These are phyloP conservation scores for Xylariaceae sp. DNA, from an alignment of 2,329 filamentous ascomycete species.

Conservation along the genomic window DNA sequence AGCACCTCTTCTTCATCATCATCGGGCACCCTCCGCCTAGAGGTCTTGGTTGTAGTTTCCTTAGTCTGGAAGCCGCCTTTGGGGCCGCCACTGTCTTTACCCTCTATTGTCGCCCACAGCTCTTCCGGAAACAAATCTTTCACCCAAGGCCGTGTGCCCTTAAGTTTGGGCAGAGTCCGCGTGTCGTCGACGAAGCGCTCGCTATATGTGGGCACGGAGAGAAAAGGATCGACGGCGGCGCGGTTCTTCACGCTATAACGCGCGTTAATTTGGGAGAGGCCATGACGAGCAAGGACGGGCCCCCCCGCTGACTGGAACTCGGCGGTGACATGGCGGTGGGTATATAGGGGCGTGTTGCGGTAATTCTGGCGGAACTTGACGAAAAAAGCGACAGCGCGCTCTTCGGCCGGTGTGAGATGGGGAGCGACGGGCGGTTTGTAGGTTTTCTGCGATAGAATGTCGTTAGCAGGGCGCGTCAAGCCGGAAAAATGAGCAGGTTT, in stretches of 20 bases:
- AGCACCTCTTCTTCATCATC: conserved; percentile 37
- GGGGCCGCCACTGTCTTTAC: conserved; percentile 34
- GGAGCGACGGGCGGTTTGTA: conserved; percentile 45
- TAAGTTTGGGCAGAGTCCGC: conserved; percentile 50
- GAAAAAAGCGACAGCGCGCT: conserved; percentile 44
- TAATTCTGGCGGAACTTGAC: conserved; percentile 53
- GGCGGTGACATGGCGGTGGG: conserved; percentile 41
- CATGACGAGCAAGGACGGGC: conserved; percentile 42
- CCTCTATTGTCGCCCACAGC: conserved; percentile 50
- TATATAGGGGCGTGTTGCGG: conserved; percentile 52
- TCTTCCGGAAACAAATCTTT: conserved; percentile 51
- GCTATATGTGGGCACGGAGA: conserved; percentile 53
- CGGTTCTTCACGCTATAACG: conserved; percentile 51
- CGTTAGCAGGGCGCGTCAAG: conserved; percentile 8
- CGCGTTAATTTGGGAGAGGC: conserved; percentile 54
- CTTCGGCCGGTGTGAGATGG: conserved; percentile 40
- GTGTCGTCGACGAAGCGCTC: conserved; percentile 48
- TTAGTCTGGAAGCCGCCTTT: conserved; percentile 30
- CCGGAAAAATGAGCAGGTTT: background rate
- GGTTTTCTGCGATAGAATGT: conserved; percentile 33
- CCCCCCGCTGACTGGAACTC: conserved; percentile 29
- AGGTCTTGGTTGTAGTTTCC: conserved; percentile 22
- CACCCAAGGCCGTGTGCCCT: conserved; percentile 40
- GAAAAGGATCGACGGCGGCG: conserved; percentile 53
- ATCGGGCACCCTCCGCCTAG: conserved; percentile 44